phyloP scores from a whole-genome alignment of 2,329 filamentous ascomycete genomes.

The Penicillium sp. region DNA sequence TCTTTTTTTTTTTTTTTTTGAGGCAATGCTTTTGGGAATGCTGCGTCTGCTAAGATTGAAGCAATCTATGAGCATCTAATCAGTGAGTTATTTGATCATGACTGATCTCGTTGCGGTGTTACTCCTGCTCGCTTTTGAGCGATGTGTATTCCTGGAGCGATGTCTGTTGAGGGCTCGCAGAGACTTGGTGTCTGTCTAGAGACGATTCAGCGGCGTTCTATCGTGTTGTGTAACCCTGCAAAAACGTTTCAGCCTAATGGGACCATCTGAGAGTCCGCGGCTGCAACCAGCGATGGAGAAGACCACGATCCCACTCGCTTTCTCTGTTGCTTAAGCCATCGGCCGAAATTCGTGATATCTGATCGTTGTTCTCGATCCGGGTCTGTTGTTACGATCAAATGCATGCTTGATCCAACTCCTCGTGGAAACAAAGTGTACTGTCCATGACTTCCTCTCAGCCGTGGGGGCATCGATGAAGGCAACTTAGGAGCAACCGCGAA shows the following conservation, averaged over 20 bases:
- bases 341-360: neutral
- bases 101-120: neutral
- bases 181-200: neutral
- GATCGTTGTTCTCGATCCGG: neutral
- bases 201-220: neutral
- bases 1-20: neutral
- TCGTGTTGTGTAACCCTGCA: neutral
- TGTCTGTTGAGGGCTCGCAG: neutral
- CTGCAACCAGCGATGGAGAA: neutral
- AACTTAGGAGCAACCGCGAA: neutral
- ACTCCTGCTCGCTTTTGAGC: neutral
- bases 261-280: neutral
- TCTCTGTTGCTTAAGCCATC: neutral
- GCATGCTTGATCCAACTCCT: neutral
- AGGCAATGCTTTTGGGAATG: neutral
- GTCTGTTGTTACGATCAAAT: neutral
- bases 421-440: neutral
- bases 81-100: neutral
- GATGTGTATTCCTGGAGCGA: neutral
- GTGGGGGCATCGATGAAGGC: neutral
- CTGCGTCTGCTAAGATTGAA: neutral
- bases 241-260: neutral
- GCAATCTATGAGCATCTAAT: neutral
- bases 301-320: neutral
- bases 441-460: neutral